Evolutionary conservation across 2,329 filamentous ascomycete species (phyloP), one percentile per base, ranked within the genome.

Genomic region (Exophiala bonariae): DNA sequence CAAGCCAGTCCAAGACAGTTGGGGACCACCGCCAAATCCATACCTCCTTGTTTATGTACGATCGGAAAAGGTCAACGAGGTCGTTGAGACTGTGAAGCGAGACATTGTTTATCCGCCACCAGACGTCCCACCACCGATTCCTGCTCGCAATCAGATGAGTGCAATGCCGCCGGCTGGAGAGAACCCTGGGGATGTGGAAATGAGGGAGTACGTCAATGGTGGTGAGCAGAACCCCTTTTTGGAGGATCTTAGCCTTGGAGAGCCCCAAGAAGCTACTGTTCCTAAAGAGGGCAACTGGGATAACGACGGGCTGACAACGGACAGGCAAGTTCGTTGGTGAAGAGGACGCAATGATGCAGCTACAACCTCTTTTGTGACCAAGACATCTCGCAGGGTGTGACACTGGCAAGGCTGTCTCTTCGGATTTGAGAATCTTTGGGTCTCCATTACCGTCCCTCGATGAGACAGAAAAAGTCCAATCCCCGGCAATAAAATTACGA

Each of bases 41-140:
- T 60, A 60, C 45, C 51, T 59, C 63, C 77, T 93, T 17, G 89
- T 90, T 33, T 95, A 95, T 60, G 84, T 95, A n/a, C 77, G 80
- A 34, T 86, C 87, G 42, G 72, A 81, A 26, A 70, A 80, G 58
- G 83, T 83, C 60, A 73, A 81, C 35, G 66, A 79, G 11, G 63
- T 82, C 16, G 79, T 82, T 3, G 71, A 83, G 50, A 77, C 79
- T 3, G 75, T 83, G n/a, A 72, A 67, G 55, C 69, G 77, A 40
- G 66, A 77, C 11, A 49, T 57, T 28, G 52, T 52, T 26, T 50
- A 46, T 32, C 48, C 48, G 18, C 41, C 50, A 14, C 51, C 49
- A 13, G 54, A 54, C 17, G 42, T 32, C 4, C 39, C 48, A 16
- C 51, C 51, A 9, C 43, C 46, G 14, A 19, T 45, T 6, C 47